These are phyloP conservation scores for Chlamydomonas schloesseri DNA, from an alignment of 139 green algal genomes.

Conservation along the genomic window DNA sequence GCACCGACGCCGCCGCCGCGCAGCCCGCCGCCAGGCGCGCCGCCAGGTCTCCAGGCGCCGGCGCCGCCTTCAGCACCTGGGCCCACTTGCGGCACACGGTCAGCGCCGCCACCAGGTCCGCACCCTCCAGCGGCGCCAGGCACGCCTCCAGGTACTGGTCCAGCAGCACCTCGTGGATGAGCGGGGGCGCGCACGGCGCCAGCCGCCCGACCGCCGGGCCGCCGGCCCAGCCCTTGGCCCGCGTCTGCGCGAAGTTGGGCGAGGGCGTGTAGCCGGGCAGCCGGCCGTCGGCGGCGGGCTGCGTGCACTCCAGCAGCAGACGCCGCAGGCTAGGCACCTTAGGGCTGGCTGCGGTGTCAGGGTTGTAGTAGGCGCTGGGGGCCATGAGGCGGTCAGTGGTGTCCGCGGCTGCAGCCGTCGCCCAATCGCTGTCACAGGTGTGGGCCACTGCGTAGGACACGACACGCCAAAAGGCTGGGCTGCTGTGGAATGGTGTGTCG, in stretches of 20 bases:
- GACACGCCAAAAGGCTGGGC: no score
- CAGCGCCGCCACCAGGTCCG: slow-evolving; percentile 31
- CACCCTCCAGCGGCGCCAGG: neutral
- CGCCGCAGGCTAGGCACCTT: neutral
- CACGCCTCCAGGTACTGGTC: neutral
- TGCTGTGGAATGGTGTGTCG: no score
- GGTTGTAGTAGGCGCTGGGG: neutral
- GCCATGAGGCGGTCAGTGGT: neutral
- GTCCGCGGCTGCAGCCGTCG: no score
- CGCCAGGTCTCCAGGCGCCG: neutral
- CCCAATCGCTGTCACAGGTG: no score
- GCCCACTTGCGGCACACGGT: slow-evolving; percentile 30
- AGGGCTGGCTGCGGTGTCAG: neutral
- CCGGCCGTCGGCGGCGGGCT: neutral
- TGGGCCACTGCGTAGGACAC: no score
- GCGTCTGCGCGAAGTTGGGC: slow-evolving; percentile 22
- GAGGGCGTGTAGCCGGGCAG: slow-evolving; percentile 47
- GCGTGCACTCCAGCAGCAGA: slow-evolving; percentile 27
- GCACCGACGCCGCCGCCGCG: neutral
- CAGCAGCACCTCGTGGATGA: neutral
- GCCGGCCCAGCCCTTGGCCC: slow-evolving; percentile 37
- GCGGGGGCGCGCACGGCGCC: neutral
- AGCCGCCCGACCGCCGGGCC: slow-evolving; percentile 3
- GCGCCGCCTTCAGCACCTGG: neutral
- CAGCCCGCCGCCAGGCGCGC: neutral